phyloP scores from a whole-genome alignment of 139 green algal genomes.

The Axilococcus clingmanii region DNA sequence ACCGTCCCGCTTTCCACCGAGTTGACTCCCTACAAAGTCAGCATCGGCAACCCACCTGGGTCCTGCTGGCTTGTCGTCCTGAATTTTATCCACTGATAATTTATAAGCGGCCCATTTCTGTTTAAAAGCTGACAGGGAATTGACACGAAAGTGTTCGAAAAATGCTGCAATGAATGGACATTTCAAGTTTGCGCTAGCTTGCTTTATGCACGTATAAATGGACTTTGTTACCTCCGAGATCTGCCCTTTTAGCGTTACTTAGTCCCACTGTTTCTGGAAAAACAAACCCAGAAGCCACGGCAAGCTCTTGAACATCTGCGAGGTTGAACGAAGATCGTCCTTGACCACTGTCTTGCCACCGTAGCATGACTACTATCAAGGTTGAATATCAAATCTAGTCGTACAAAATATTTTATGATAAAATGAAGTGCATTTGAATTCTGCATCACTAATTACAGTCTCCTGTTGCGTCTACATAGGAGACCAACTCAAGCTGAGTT shows the following conservation, averaged over 20 bases:
- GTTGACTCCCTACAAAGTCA: not conserved
- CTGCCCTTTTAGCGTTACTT: conserved; percentile 4
- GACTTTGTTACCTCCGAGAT: conserved; percentile 7
- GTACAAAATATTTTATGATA: no score
- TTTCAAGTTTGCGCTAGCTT: no score
- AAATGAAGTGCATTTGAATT: no score
- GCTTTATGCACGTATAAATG: no score
- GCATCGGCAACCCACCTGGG: not conserved
- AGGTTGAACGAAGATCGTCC: not conserved
- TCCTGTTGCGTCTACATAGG: no score
- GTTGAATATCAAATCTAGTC: no score
- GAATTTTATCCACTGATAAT: not conserved
- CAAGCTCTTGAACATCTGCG: conserved; percentile 1
- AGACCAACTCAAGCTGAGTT: no score
- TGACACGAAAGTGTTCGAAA: conserved; percentile 3
- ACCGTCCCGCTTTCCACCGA: not conserved
- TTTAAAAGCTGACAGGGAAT: conserved; percentile 4
- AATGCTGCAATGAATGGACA: not conserved
- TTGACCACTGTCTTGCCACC: conserved; percentile 1
- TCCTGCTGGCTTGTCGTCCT: not conserved
- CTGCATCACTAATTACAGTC: no score
- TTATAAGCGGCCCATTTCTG: conserved; percentile 1
- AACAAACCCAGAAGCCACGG: conserved; percentile 5
- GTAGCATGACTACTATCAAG: no score
- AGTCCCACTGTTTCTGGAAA: no score